phyloP scores from a whole-genome alignment of 139 green algal genomes.

The Nannochloris sp. region DNA sequence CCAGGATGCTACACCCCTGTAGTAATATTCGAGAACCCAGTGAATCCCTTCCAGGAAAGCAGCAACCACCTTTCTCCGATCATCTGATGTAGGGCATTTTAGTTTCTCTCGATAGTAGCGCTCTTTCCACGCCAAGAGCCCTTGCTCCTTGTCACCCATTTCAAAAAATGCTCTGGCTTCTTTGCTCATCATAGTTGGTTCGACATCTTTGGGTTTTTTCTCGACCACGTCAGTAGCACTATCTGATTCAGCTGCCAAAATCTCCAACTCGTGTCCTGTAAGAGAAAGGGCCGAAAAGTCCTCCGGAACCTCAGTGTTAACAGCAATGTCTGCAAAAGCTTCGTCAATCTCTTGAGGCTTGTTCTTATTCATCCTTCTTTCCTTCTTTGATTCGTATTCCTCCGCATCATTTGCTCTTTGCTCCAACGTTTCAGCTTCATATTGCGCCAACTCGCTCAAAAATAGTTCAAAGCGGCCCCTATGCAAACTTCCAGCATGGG shows the following conservation, averaged over 20 bases:
- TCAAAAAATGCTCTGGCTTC: slow-evolving; percentile 68
- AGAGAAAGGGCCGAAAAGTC: too few species aligned
- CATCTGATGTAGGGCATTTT: slow-evolving; percentile 9
- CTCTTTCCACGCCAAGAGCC: slow-evolving; percentile 62
- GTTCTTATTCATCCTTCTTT: slow-evolving; percentile 7
- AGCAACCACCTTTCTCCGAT: slow-evolving; percentile 32
- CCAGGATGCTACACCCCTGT: slow-evolving; percentile 82
- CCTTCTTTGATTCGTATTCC: slow-evolving; percentile 59
- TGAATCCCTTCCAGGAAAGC: slow-evolving; percentile 66
- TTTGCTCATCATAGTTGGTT: slow-evolving; percentile 77
- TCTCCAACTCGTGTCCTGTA: slow-evolving; percentile 24
- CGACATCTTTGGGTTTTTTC: slow-evolving; percentile 2
- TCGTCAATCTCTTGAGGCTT: slow-evolving; percentile 14
- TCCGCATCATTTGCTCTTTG: slow-evolving; percentile 72
- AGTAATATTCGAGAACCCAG: slow-evolving; percentile 95
- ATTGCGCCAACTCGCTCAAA: slow-evolving; percentile 41
- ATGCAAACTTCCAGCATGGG: slow-evolving; percentile 59
- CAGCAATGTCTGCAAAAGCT: slow-evolving; percentile 34
- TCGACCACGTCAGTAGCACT: slow-evolving; percentile 1
- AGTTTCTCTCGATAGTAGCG: slow-evolving; percentile 86
- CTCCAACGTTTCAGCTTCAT: slow-evolving; percentile 65
- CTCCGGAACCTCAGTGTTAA: slow-evolving; percentile 1
- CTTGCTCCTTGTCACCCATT: slow-evolving; percentile 43
- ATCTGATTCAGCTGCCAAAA: slow-evolving; percentile 34
- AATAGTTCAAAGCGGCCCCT: slow-evolving; percentile 56